Conservation (phyloP, 2,329 filamentous ascomycete species). For the Xylaria polymorpha region DNA sequence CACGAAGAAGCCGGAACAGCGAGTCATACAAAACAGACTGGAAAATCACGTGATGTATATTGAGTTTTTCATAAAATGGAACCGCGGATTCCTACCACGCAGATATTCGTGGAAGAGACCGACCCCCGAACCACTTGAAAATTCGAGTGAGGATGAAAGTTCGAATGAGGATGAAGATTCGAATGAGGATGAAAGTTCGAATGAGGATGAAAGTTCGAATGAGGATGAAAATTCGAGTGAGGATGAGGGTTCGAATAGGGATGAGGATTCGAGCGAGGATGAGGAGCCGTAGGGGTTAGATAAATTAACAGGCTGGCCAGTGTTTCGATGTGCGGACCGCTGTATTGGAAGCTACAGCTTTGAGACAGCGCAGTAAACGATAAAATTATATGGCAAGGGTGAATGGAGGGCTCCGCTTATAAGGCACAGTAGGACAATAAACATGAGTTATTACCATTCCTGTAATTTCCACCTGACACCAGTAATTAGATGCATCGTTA, state of each 20-base stretch:
- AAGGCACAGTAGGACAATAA: background rate
- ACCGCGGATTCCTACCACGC: background rate
- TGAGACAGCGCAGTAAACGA: background rate
- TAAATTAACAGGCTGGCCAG: background rate
- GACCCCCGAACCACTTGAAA: no score
- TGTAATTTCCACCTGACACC: background rate
- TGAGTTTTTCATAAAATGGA: no score
- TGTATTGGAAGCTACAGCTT: background rate
- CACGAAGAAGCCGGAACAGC: no score
- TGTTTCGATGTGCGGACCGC: background rate
- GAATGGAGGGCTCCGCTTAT: background rate
- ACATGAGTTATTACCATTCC: background rate
- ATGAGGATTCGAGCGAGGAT: background rate
- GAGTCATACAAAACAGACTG: no score
- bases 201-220: no score
- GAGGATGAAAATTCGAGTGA: background rate
- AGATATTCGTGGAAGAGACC: no score
- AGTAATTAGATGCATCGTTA: background rate
- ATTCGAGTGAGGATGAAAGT: no score
- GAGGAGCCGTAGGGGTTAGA: background rate
- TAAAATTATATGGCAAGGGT: background rate
- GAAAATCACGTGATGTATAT: no score
- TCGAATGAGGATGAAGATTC: background rate
- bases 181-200: no score
- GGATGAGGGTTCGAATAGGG: background rate